Base-by-base conservation (phyloP, 129 eudicot genomes). In the Silybum marianum region DNA sequence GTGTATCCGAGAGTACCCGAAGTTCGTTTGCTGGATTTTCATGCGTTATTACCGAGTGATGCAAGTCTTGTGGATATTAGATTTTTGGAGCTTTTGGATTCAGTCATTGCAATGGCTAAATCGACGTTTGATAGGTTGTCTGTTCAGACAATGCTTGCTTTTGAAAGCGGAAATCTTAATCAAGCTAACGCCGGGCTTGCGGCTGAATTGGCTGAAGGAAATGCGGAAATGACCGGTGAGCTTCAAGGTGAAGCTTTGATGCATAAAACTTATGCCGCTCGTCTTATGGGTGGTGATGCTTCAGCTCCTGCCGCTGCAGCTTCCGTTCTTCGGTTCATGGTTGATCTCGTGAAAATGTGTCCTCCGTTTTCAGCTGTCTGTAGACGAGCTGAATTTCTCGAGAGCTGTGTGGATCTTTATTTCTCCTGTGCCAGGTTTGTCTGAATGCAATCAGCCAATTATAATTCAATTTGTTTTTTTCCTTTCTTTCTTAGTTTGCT, bases 181-280 rank as follows among this genome's bases (percentile, higher is more conserved):
- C 97, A 88, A 76, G 93, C 83, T 83, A 85, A 89, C 82, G 90
- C 89, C 40, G 87, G 97, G 42, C 85, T 92, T 69, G 98, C 88
- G 72, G 92, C 98, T 2, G 99, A 96, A 77, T 93, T 96, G 72
- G 95, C 77, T 36, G 99, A 93, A 46, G 99, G 89, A 44, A 84
- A 86, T 84, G 54, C 86, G 24, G 97, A 96, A 85, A 93, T 91
- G 88, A 87, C 90, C 18, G 99, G 99, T 28, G 99, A 96, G 46
- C 98, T 96, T 80, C 99, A 93, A 81, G 99, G 99, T 79, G 99
- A 93, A 87, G 99, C 99, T 74, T 72, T 96, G 85, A 96, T 96
- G 99, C 99, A 96, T 83, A 96, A 93, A 84, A 96, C 99, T 13
- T 96, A 96, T 86, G 99, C 99, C 16, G 98, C 99, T 23, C 97